Base-by-base conservation (phyloP, 768 basidiomycete species). In the Psilocybe subaeruginosa region DNA sequence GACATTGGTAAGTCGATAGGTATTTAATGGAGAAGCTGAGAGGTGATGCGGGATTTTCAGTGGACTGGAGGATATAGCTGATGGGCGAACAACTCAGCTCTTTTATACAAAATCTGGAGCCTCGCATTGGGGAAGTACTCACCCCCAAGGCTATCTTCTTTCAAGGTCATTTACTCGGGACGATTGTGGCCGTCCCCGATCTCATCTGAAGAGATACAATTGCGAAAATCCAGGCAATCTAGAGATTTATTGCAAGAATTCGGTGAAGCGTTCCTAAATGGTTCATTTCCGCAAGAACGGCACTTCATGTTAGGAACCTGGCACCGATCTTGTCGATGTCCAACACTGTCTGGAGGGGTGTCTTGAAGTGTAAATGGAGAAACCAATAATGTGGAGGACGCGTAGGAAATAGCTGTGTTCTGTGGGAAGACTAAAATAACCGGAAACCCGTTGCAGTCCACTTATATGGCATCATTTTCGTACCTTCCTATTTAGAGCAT, bases 241-340 rank as follows among this genome's bases (percentile, higher is more conserved):
- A n/a, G n/a, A 74, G 76, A 77, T 77, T 72, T 73, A 74, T 72
- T 70, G 59, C 50, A 70, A 63, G 65, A 70, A 69, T 72, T 71
- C 65, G 58, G 41, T 64, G 61, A 64, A 65, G 63, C 61, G 60
- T 64, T 54, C 65, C 63, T 43, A 67, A 64, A 66, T 49, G 62
- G 68, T 68, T 68, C 66, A 69, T 70, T 71, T 72, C 73, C 73
- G 70, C 69, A 72, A 52, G 64, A 65, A 62, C 56, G 59, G 65
- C 60, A 66, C 55, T 64, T 66, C 65, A 64, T 65, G 64, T 65
- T 58, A 62, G 62, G 68, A 67, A 72, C 72, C 69, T 70, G 64
- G 64, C 55, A 66, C 66, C 66, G 66, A 72, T 72, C 71, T 72
- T 60, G 61, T 68, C 60, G 64, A 70, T 51, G 56, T 47, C 39